Percentiles rank a stretch among this genome's conserved stretches.
These are phyloP conservation scores for Pichia cephalocereana DNA, from an alignment of 805 yeast species.

Conservation along the genomic window DNA sequence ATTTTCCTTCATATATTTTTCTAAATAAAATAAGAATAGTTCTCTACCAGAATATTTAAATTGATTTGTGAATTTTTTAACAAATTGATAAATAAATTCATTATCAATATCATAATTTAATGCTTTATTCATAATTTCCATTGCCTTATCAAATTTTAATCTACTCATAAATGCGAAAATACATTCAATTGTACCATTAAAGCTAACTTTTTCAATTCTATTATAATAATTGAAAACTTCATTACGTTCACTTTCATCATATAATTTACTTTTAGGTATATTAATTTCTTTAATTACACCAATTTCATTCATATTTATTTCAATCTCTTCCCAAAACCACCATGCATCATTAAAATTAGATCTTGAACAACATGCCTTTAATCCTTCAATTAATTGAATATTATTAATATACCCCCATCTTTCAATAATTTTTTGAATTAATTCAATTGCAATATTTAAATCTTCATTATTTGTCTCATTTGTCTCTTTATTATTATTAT, in stretches of 20 bases:
- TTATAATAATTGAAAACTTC: slow-evolving; percentile 22
- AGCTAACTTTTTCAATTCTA: slow-evolving; percentile 21
- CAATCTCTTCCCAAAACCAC: slow-evolving; percentile 26
- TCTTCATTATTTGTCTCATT: slow-evolving; percentile 12
- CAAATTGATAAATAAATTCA: slow-evolving; percentile 14
- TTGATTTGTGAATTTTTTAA: slow-evolving; percentile 10
- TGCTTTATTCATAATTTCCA: slow-evolving; percentile 14
- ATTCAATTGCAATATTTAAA: slow-evolving; percentile 28
- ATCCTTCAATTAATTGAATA: slow-evolving; percentile 24
- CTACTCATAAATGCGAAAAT: slow-evolving; percentile 15
- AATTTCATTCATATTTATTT: slow-evolving; percentile 18
- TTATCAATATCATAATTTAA: slow-evolving; percentile 19
- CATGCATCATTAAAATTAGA: slow-evolving; percentile 22
- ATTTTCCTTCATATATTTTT: slow-evolving; percentile 3
- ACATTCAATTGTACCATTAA: slow-evolving; percentile 18
- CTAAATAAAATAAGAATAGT: slow-evolving; percentile 12
- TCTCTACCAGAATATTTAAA: slow-evolving; percentile 20
- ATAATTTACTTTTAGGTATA: slow-evolving; percentile 15
- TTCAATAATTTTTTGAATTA: slow-evolving; percentile 22
- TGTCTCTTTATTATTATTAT: neutral
- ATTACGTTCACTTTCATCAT: slow-evolving; percentile 12
- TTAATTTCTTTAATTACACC: slow-evolving; percentile 16
- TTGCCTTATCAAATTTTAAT: slow-evolving; percentile 14
- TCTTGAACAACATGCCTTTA: slow-evolving; percentile 24
- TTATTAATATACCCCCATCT: slow-evolving; percentile 30